Base-by-base conservation (phyloP, 306 rosid species). In the Dalbergia oliveri region DNA sequence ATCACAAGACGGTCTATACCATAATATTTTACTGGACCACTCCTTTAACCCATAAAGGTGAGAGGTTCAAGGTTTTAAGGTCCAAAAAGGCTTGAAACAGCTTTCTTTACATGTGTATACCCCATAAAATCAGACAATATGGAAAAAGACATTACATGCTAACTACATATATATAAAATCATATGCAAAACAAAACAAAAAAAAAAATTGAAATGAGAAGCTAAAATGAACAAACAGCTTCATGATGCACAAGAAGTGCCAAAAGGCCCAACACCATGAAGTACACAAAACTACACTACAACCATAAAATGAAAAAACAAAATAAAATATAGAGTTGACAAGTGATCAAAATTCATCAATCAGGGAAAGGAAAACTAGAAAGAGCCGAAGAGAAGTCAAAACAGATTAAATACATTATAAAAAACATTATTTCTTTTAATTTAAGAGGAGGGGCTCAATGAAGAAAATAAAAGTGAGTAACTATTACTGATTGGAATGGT, bases 1-100 rank as follows among this genome's bases (percentile, higher is more conserved):
- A 79, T 49, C 31, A 26, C 2, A 26, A 84, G 12, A 67, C 35
- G 49, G 66, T 62, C 45, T 16, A 67, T n/a, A 77, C 66, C 64
- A 57, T 43, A 37, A 19, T 13, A 5, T n/a, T 69, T 39, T 21
- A 43, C 44, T 53, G 5, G 12, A 26, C 61, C 57, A 16, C 43
- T 59, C 57, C 47, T 67, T 37, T 50, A 59, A 68, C 72, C 8
- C 5, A 60, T 54, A 26, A n/a, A 18, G 58, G 11, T 59, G 43
- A 54, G 44, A 70, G 67, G 51, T 73, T 74, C 63, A 75, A 66
- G 57, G 73, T 56, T 54, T 73, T 45, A 6, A 19, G 16, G 19
- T 11, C 59, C 5, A 60, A 21, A 33, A 9, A 34, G 15, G 21
- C 11, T 39, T 21, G 50, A 53, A 54, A 11, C 31, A 26, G 18